phyloP scores from a whole-genome alignment of 1,139 yeast species.

The Debaryomycetaceae sp. region DNA sequence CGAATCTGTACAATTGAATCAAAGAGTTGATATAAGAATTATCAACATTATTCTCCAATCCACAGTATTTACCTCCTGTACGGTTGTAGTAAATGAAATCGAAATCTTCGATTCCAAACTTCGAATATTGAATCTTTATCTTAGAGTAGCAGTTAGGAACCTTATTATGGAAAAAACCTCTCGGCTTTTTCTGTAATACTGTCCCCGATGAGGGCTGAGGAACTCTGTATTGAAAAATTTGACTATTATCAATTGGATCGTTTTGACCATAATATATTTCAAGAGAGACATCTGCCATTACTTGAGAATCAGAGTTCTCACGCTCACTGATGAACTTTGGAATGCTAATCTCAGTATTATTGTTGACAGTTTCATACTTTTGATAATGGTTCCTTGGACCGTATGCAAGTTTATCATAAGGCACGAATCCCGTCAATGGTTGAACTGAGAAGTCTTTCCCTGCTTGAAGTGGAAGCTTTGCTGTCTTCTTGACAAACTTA shows the following conservation, averaged over 20 bases:
- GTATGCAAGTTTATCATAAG: slow-evolving; percentile 54
- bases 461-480: slow-evolving; percentile 45
- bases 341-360: slow-evolving; percentile 20
- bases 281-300: not conserved
- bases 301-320: slow-evolving; percentile 1
- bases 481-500: slow-evolving; percentile 52
- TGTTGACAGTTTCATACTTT: slow-evolving; percentile 39
- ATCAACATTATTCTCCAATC: slow-evolving; percentile 82
- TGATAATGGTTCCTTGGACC: slow-evolving; percentile 50
- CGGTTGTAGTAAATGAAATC: slow-evolving; percentile 82
- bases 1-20: slow-evolving; percentile 77
- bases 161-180: slow-evolving; percentile 15
- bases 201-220: not conserved
- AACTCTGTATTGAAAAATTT: slow-evolving; percentile 26
- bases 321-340: slow-evolving; percentile 79
- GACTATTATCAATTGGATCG: slow-evolving; percentile 15
- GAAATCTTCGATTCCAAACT: slow-evolving; percentile 91
- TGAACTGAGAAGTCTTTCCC: slow-evolving; percentile 36
- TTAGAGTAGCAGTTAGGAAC: slow-evolving; percentile 73
- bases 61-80: slow-evolving; percentile 60
- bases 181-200: slow-evolving; percentile 1
- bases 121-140: slow-evolving; percentile 77
- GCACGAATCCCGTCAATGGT: slow-evolving; percentile 17
- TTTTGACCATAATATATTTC: not conserved
- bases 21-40: slow-evolving; percentile 79